Conservation (phyloP, 441 rosid species). For the Aleurites moluccanus region DNA sequence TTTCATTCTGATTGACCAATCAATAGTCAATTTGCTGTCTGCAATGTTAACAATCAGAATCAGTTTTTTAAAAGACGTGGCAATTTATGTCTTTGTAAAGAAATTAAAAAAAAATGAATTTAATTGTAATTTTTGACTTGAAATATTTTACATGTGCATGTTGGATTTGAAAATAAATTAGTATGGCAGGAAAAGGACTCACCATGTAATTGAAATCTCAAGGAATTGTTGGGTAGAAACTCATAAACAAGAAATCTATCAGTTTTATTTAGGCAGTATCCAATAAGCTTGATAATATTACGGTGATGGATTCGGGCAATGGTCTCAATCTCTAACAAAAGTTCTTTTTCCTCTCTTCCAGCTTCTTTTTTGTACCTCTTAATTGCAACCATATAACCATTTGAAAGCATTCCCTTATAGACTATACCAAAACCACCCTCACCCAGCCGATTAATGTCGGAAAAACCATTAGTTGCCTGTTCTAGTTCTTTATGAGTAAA, state of each 20-base stretch:
- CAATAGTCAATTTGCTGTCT: constrained; percentile 15
- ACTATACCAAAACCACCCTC: not conserved
- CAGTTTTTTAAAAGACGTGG: too few relatives aligned
- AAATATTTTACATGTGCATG: too few relatives aligned
- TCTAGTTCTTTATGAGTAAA: constrained; percentile 2
- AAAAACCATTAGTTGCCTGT: not conserved
- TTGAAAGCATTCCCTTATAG: not conserved
- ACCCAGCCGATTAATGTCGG: not conserved
- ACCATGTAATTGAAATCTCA: not conserved
- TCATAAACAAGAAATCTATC: not conserved
- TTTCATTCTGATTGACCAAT: constrained; percentile 17
- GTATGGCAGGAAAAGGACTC: not conserved
- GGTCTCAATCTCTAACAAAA: not conserved
- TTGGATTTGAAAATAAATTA: too few relatives aligned
- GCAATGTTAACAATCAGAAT: constrained; percentile 13
- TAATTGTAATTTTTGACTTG: too few relatives aligned
- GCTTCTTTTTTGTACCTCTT: not conserved
- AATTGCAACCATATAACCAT: not conserved
- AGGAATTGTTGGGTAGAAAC: not conserved
- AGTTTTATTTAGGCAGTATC: not conserved
- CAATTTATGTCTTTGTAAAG: too few relatives aligned
- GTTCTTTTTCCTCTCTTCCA: not conserved
- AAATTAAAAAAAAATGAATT: too few relatives aligned
- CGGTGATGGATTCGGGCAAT: constrained; percentile 1
- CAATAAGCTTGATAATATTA: not conserved